Evolutionary conservation across 106 monocot genomes (phyloP).

Genomic region (Hemerocallis citrina): DNA sequence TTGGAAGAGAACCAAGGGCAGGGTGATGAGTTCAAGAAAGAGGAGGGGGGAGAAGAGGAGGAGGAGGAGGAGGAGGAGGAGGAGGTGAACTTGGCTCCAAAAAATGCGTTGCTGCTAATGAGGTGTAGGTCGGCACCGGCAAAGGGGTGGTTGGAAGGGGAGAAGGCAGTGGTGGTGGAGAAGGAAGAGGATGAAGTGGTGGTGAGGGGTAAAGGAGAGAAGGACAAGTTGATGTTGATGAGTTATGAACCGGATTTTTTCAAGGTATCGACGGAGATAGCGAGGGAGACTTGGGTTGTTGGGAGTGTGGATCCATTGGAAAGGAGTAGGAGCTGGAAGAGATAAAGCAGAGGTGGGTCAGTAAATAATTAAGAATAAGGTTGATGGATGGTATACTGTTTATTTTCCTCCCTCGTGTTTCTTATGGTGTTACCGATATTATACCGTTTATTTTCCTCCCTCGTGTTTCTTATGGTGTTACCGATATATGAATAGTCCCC

Average conservation of each 20-base stretch:
- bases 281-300: constrained; percentile 82
- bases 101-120: constrained; percentile 82
- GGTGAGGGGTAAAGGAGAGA: background rate
- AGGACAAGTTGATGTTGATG: constrained; percentile 12
- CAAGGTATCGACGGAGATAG: constrained; percentile 65
- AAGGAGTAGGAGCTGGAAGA: constrained; percentile 64
- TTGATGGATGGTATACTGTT: too few relatives aligned
- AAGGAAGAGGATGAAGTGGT: constrained; percentile 9
- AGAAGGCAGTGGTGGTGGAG: constrained; percentile 24
- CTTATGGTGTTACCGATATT: too few relatives aligned
- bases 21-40: constrained; percentile 3
- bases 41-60: constrained; percentile 10
- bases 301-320: constrained; percentile 53
- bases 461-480: too few relatives aligned
- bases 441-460: too few relatives aligned
- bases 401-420: too few relatives aligned
- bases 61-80: constrained; percentile 8
- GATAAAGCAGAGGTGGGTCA: too few relatives aligned
- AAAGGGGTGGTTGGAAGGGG: constrained; percentile 20
- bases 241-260: constrained; percentile 54
- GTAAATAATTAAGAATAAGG: too few relatives aligned
- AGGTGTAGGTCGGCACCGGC: constrained; percentile 79
- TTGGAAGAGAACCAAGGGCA: constrained; percentile 35
- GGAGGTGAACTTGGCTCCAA: constrained; percentile 29
- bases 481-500: too few relatives aligned